Conservation (phyloP, 75 land plant species). For the Larix kaempferi region DNA sequence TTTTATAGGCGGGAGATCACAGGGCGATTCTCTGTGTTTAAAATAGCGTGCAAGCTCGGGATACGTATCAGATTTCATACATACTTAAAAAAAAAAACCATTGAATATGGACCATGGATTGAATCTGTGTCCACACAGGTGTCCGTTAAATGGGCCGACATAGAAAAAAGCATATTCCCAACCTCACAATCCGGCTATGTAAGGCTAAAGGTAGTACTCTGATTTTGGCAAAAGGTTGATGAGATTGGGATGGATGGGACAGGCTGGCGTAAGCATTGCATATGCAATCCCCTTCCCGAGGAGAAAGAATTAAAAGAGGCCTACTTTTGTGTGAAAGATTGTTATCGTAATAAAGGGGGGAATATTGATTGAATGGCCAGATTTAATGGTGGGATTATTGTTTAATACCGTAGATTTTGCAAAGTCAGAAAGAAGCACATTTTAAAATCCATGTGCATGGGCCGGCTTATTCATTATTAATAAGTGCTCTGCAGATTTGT, state of each 20-base stretch:
- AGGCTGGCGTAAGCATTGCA: background rate
- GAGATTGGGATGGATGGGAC: constrained; percentile 10
- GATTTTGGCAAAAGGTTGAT: constrained; percentile 1
- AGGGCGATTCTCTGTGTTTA: background rate
- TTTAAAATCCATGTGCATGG: too few species aligned
- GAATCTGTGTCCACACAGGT: background rate
- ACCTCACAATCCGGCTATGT: constrained; percentile 9
- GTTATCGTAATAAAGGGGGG: constrained; percentile 3
- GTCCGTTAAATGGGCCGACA: background rate
- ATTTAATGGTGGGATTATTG: too few species aligned
- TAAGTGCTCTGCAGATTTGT: too few species aligned
- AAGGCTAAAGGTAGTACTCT: constrained; percentile 5
- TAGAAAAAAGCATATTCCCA: constrained; percentile 4
- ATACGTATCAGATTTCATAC: background rate
- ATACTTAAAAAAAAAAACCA: background rate
- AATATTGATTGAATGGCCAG: background rate
- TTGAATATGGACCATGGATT: background rate
- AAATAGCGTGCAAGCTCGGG: background rate
- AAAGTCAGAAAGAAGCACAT: too few species aligned
- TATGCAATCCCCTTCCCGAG: background rate
- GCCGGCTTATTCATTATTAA: too few species aligned
- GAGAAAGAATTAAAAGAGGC: background rate
- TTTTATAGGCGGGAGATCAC: constrained; percentile 5
- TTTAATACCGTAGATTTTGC: too few species aligned
- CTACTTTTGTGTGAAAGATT: constrained; percentile 12